A percentile compares a stretch with the other conserved stretches of the same genome.
Conservation (phyloP, 2,329 filamentous ascomycete species). For the Cercospora sojina region DNA sequence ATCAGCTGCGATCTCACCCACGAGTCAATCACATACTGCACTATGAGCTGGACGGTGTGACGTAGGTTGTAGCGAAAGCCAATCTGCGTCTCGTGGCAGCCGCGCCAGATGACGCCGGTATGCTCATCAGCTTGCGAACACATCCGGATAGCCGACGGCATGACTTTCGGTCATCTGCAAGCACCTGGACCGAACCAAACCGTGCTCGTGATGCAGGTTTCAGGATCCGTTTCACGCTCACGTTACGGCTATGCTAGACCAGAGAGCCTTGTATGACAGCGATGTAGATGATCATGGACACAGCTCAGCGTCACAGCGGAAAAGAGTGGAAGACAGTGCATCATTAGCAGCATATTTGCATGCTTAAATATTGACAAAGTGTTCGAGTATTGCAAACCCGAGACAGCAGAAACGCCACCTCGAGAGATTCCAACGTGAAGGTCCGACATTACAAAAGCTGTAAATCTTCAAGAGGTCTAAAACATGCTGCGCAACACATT, state of each 20-base stretch:
- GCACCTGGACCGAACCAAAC: not conserved
- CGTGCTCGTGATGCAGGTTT: not conserved
- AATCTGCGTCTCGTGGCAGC: not conserved
- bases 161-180: not conserved
- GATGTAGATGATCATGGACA: not conserved
- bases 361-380: not conserved
- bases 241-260: not conserved
- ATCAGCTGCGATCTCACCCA: not conserved
- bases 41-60: not conserved
- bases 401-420: not conserved
- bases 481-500: conserved; percentile 50
- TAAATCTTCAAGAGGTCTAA: conserved; percentile 1
- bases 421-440: not conserved
- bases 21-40: not conserved
- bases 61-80: not conserved
- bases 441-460: no score
- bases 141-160: conserved; percentile 6
- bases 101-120: not conserved
- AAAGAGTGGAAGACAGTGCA: not conserved
- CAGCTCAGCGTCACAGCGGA: not conserved
- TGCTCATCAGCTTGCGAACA: not conserved
- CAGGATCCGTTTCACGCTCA: not conserved
- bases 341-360: not conserved
- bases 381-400: not conserved
- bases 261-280: not conserved